A percentile compares a stretch with the other conserved stretches of the same genome.
Evolutionary conservation across 2,329 filamentous ascomycete species (phyloP).

Genomic region (Camptophora hylomeconis): DNA sequence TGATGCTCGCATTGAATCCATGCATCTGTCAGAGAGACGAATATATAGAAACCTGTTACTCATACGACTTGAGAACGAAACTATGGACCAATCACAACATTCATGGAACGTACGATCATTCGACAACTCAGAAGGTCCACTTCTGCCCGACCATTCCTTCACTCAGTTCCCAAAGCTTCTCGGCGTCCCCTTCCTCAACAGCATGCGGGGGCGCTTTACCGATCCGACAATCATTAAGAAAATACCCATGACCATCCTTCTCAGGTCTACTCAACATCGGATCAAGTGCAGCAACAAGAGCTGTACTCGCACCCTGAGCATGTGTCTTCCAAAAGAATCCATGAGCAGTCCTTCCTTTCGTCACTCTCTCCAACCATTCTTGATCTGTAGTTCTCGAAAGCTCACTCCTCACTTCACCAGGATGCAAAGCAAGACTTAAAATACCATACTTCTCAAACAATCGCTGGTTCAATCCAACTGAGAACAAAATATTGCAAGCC

Average conservation of each 20-base stretch:
- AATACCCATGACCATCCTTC: constrained; percentile 6
- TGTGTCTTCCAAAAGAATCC: constrained; percentile 19
- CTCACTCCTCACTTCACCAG: constrained; percentile 19
- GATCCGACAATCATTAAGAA: constrained; percentile 24
- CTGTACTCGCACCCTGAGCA: constrained; percentile 30
- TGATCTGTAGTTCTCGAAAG: constrained; percentile 15
- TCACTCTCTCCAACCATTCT: constrained; percentile 10
- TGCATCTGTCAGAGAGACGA: too few relatives aligned
- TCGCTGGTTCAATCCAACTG: constrained; percentile 23
- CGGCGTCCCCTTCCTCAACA: constrained; percentile 24
- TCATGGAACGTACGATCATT: too few relatives aligned
- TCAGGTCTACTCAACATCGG: constrained; percentile 16
- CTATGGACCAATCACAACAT: too few relatives aligned
- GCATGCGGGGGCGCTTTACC: constrained; percentile 22
- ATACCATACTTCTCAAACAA: constrained; percentile 19
- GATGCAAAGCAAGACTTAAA: constrained; percentile 27
- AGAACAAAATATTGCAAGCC: constrained; percentile 33
- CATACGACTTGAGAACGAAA: too few relatives aligned
- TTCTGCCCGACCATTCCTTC: constrained; percentile 28
- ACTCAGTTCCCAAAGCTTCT: constrained; percentile 27
- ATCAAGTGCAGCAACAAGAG: constrained; percentile 31
- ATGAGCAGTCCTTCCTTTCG: constrained; percentile 1
- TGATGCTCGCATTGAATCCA: too few relatives aligned
- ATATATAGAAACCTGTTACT: too few relatives aligned
- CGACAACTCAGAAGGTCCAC: constrained; percentile 19